phyloP scores from a whole-genome alignment of 306 rosid genomes.

The Mimosa bimucronata region DNA sequence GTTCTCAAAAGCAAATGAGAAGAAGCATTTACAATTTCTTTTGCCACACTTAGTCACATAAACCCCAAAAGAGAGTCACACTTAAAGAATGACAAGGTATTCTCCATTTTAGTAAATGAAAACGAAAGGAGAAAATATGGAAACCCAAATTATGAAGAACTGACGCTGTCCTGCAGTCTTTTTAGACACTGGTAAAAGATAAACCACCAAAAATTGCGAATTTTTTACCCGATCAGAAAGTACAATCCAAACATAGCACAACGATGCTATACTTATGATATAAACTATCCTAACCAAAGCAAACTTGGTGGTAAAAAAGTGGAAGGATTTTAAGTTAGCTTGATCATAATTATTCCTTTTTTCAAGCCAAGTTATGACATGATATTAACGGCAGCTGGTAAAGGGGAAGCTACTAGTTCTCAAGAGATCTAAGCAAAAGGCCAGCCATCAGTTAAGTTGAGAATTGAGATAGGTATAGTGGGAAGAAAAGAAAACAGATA shows the following conservation, averaged over 20 bases:
- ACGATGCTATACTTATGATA: slow-evolving; percentile 7
- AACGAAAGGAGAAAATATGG: background rate
- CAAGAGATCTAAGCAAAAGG: slow-evolving; percentile 16
- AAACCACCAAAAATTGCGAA: background rate
- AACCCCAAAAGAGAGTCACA: background rate
- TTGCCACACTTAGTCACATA: background rate
- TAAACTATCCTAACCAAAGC: slow-evolving; percentile 11
- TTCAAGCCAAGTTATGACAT: slow-evolving; percentile 17
- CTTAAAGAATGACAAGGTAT: background rate
- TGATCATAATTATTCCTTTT: slow-evolving; percentile 17
- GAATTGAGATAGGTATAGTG: slow-evolving; percentile 7
- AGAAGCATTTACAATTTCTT: background rate
- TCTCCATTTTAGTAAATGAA: background rate
- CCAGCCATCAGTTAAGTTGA: slow-evolving; percentile 12
- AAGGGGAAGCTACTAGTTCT: background rate
- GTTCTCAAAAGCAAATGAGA: background rate
- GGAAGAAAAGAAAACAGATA: background rate
- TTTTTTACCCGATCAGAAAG: background rate
- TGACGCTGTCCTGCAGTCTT: background rate
- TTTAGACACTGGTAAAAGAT: background rate
- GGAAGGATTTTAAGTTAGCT: slow-evolving; percentile 1
- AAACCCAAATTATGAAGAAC: background rate
- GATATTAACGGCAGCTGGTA: slow-evolving; percentile 7
- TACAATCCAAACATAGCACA: background rate
- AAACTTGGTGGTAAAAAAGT: slow-evolving; percentile 16